phyloP scores from a whole-genome alignment of 1,139 yeast species.

The Nakaseomyces bracarensis region DNA sequence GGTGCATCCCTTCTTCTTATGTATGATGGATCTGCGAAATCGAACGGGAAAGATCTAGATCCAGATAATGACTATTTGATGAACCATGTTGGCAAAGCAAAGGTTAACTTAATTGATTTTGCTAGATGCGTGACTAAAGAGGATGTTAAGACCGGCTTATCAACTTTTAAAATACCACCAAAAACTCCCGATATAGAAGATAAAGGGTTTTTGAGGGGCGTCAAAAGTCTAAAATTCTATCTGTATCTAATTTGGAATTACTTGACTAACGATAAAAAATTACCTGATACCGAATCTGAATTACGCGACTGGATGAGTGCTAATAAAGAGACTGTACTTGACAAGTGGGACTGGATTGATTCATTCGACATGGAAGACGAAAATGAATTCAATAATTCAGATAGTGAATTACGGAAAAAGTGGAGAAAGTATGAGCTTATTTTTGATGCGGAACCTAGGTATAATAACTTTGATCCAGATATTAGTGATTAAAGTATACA shows the following conservation, averaged over 20 bases:
- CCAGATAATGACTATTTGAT: slow-evolving; percentile 59
- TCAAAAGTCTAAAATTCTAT: slow-evolving; percentile 57
- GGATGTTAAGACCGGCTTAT: slow-evolving; percentile 35
- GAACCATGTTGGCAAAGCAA: slow-evolving; percentile 40
- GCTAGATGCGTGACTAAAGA: slow-evolving; percentile 87
- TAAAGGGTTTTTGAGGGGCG: slow-evolving; percentile 76
- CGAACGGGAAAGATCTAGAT: slow-evolving; percentile 17
- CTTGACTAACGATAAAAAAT: slow-evolving; percentile 35
- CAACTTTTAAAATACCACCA: slow-evolving; percentile 54
- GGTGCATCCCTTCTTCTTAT: slow-evolving; percentile 84
- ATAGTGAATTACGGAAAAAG: slow-evolving; percentile 28
- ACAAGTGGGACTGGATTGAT: slow-evolving; percentile 43
- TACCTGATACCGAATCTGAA: slow-evolving; percentile 25
- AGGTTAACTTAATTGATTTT: slow-evolving; percentile 81
- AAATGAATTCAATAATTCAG: slow-evolving; percentile 23
- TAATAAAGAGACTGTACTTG: slow-evolving; percentile 27
- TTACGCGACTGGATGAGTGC: slow-evolving; percentile 26
- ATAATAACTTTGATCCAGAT: slow-evolving; percentile 23
- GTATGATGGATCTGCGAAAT: slow-evolving; percentile 58
- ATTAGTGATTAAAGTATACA: slow-evolving; percentile 25
- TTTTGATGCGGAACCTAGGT: slow-evolving; percentile 32
- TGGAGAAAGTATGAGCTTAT: slow-evolving; percentile 33
- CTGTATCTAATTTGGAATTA: slow-evolving; percentile 47
- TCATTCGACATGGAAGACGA: slow-evolving; percentile 38
- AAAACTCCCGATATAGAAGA: slow-evolving; percentile 57